phyloP scores from a whole-genome alignment of 139 green algal species.

The Edaphochlamys debaryana region DNA sequence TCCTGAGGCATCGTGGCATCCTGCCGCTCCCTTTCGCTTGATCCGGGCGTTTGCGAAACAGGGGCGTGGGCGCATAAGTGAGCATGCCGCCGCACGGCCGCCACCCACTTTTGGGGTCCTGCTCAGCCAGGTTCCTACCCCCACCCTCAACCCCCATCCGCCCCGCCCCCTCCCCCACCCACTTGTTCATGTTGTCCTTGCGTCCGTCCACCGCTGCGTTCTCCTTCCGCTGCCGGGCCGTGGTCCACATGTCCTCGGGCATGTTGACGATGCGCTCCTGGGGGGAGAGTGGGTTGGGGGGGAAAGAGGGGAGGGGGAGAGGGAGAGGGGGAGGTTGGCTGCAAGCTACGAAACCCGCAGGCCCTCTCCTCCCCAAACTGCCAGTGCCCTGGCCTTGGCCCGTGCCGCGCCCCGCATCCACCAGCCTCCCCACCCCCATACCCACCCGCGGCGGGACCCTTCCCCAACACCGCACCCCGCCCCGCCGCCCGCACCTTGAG shows the following conservation, averaged over 20 bases:
- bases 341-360: not conserved
- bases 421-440: not conserved
- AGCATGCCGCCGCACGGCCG: too few relatives aligned
- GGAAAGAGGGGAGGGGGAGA: not conserved
- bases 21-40: too few relatives aligned
- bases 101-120: too few relatives aligned
- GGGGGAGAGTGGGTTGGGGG: not conserved
- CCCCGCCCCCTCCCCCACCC: too few relatives aligned
- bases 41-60: too few relatives aligned
- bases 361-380: not conserved
- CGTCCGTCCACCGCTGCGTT: constrained; percentile 71
- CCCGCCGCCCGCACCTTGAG: constrained; percentile 46
- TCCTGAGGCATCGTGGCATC: too few relatives aligned
- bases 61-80: too few relatives aligned
- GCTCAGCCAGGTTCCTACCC: too few relatives aligned
- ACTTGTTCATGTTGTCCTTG: constrained; percentile 41
- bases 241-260: constrained; percentile 51
- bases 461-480: not conserved
- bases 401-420: not conserved
- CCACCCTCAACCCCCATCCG: not conserved
- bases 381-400: too few relatives aligned
- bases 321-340: not conserved
- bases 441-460: too few relatives aligned
- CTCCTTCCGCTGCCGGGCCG: constrained; percentile 44
- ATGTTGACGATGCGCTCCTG: constrained; percentile 37